Evolutionary conservation across 2,329 filamentous ascomycete species (phyloP).

Genomic region (Penicillium sp.): DNA sequence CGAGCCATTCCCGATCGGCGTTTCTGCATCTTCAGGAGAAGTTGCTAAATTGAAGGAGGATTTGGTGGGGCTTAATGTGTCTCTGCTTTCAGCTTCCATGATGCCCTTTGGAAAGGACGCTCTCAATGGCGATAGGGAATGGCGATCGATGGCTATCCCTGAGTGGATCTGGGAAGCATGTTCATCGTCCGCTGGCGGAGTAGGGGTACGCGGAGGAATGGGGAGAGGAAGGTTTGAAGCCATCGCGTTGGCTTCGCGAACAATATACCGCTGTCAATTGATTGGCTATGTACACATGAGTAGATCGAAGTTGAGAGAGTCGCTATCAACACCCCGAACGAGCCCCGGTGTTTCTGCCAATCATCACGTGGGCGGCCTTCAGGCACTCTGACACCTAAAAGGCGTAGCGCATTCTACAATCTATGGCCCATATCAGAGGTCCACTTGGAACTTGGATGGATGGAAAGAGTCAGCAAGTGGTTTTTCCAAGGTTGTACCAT

Average conservation of each 20-base stretch:
- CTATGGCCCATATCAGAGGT: not conserved
- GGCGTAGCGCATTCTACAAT: not conserved
- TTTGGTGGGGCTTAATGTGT: slow-evolving; percentile 36
- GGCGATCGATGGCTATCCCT: slow-evolving; percentile 43
- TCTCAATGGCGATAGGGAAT: slow-evolving; percentile 49
- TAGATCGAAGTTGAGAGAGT: not conserved
- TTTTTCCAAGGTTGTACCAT: too few species aligned
- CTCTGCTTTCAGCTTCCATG: slow-evolving; percentile 21
- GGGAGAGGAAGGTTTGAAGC: slow-evolving; percentile 60
- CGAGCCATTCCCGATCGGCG: slow-evolving; percentile 28
- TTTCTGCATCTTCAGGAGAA: slow-evolving; percentile 25
- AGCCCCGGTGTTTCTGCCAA: slow-evolving; percentile 8
- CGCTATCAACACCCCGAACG: slow-evolving; percentile 2
- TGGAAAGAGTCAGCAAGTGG: too few species aligned
- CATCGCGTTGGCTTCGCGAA: slow-evolving; percentile 45
- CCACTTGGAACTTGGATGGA: too few species aligned
- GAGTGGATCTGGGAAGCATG: slow-evolving; percentile 23
- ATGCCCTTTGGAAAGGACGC: slow-evolving; percentile 35
- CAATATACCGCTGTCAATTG: slow-evolving; percentile 8
- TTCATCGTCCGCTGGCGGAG: slow-evolving; percentile 57
- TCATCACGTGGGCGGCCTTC: slow-evolving; percentile 10
- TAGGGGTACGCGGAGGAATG: slow-evolving; percentile 62
- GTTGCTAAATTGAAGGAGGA: slow-evolving; percentile 38
- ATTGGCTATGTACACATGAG: slow-evolving; percentile 1
- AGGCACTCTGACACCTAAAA: not conserved